A percentile compares a stretch with the other conserved stretches of the same genome.
These are phyloP conservation scores for Collybiopsis luxurians DNA, from an alignment of 768 basidiomycete species.

Conservation along the genomic window DNA sequence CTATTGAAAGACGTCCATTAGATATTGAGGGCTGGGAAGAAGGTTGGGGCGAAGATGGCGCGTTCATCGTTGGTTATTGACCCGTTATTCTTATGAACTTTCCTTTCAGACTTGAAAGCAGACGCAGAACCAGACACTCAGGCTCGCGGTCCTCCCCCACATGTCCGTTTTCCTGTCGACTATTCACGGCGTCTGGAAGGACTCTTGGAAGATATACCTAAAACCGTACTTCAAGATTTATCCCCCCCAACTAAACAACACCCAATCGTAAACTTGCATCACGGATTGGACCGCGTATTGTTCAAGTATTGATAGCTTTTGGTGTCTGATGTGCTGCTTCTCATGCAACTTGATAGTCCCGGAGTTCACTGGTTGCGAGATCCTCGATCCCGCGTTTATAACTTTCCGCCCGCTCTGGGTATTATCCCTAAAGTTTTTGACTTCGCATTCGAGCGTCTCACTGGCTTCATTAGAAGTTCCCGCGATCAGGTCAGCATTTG, in stretches of 20 bases:
- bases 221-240: constrained; percentile 28
- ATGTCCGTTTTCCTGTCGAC: background rate
- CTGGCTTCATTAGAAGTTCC: constrained; percentile 76
- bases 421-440: constrained; percentile 72
- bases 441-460: constrained; percentile 81
- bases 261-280: constrained; percentile 55
- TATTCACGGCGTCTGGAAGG: constrained; percentile 2
- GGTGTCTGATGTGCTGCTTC: background rate
- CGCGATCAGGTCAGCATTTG: constrained; percentile 55
- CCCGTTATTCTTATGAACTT: background rate
- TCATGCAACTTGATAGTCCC: constrained; percentile 46
- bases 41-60: constrained; percentile 8
- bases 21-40: background rate
- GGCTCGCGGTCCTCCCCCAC: background rate
- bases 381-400: constrained; percentile 81
- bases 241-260: constrained; percentile 36
- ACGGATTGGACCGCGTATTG: constrained; percentile 66
- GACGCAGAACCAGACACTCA: background rate
- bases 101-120: too few relatives aligned
- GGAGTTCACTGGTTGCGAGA: constrained; percentile 90
- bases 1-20: background rate
- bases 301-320: constrained; percentile 56
- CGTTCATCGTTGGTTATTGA: background rate
- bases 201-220: constrained; percentile 2
- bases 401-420: constrained; percentile 74